Evolutionary conservation across 2,329 filamentous ascomycete genomes (phyloP), one percentile per base, ranked within the genome.

Genomic region (Lachnellula willkommii): DNA sequence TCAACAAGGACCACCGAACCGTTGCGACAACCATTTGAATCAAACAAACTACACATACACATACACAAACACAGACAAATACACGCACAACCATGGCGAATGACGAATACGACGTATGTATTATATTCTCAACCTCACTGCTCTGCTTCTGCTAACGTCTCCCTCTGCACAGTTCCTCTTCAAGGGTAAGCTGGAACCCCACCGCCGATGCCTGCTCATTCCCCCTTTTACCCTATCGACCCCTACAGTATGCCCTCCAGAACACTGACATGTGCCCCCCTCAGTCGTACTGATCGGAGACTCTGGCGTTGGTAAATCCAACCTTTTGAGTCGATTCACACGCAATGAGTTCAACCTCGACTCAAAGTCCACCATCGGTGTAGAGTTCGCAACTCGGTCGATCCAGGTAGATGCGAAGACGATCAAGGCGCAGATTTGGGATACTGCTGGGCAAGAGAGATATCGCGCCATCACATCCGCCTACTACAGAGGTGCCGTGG

Each of bases 361-460:
- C 78, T 95, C 93, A 75, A 97, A 99, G 85, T 97, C 94, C 63
- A 99, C 94, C 68, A 99, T 99, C 77, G 94, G 94, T 70, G 94
- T 99, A 75, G 94, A 99, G 78, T 99, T 99, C 74, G 94, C 95
- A 69, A 99, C 94, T 67, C 87, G 94, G 63, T 96, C 91, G 66
- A 99, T 99, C 73, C 93, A 97, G 77, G 94, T 99, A 70, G 94
- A 99, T 77, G 89, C 89, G 72, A 99, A 99, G 84, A 99, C 94
- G 63, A 99, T 99, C 85, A 99, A 99, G 83, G 94, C 94, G 68
- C 94, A 99, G 80, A 99, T 99, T 71, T 99, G 95, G 94, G 94
- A 99, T 80, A 99, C 94, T 57, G 94, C 94, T 65, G 94, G 94
- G 66, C 94, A 99, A 79, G 94, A 99, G 78, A 88, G 94, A 74